Base-by-base conservation (phyloP, 2,329 filamentous ascomycete species). In the Parastagonospora avenae region DNA sequence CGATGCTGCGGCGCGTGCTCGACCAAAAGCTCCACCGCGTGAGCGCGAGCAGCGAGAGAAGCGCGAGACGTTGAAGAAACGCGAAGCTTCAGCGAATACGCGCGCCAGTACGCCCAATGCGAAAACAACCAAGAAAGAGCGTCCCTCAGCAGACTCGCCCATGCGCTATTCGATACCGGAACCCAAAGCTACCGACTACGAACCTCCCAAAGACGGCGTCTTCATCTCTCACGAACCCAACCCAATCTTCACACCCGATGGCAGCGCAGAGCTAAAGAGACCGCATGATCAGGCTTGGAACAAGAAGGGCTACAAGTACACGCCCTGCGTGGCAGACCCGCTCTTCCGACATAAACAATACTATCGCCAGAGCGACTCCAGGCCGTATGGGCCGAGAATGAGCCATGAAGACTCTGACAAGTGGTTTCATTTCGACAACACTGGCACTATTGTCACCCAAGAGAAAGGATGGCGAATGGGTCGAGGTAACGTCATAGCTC, bases 401-500 rank as follows among this genome's bases (percentile, higher is more conserved):
- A 95, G 89, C 76, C 96, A 94, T 68, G 93, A 97, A 71, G 94
- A 99, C 74, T 88, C 90, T 30, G 90, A 93, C 30, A 86, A 87
- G 8, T 89, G 90, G 70, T 90, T 97, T 71, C 89, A 88, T 67
- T 91, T 97, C 68, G 77, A 79, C 45, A 88, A 92, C 66, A 84
- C 85, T 32, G 92, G 88, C 7, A 84, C 83, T 15, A 86, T 91
- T 42, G 85, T 97, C 46, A 96, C 90, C 0, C 96, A 94, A 11
- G 87, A 93, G 61, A 96, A 96, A 74, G 92, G 94, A 8, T 97
- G 94, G 81, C 85, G 95, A 52, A 94, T 93, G 81, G 88, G 90
- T 2, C 85, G 93, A 33, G 92, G 91, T 10, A 99, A 99, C 65
- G 88, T 97, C 0, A 91, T 90, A 19, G 90, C 92, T 4, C 82